Conservation (phyloP, 345 rosid genomes). For the Salix exigua region DNA sequence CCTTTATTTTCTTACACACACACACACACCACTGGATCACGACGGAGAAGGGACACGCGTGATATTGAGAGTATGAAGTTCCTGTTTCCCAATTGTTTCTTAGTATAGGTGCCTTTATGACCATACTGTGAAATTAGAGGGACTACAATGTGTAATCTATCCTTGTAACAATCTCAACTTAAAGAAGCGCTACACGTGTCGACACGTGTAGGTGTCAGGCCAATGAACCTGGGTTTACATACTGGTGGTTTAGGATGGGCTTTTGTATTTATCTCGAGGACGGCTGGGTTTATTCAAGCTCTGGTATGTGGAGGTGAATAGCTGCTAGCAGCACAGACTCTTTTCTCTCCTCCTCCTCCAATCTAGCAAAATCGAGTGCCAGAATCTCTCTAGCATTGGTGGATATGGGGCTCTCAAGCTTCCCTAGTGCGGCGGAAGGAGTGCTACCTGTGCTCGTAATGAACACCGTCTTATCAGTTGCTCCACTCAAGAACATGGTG, state of each 20-base stretch:
- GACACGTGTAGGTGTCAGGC: constrained; percentile 32
- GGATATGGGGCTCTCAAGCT: constrained; percentile 70
- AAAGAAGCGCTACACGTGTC: constrained; percentile 36
- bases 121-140: neutral
- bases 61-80: no score
- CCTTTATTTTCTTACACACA: no score
- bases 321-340: no score
- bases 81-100: neutral
- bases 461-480: constrained; percentile 57
- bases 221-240: constrained; percentile 21
- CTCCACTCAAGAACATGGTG: constrained; percentile 52
- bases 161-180: neutral
- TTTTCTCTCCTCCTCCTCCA: neutral
- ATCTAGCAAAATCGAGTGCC: neutral
- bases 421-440: constrained; percentile 58
- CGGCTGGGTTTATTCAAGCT: neutral
- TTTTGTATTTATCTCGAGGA: constrained; percentile 5
- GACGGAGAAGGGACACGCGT: no score
- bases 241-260: constrained; percentile 13
- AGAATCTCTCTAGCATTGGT: no score
- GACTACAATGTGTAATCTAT: neutral
- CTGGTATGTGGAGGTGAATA: neutral
- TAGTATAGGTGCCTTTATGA: neutral
- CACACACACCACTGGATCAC: no score
- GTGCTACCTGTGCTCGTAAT: constrained; percentile 60